phyloP scores from a whole-genome alignment of 2,329 filamentous ascomycete genomes.

The Acrocalymma vagum region DNA sequence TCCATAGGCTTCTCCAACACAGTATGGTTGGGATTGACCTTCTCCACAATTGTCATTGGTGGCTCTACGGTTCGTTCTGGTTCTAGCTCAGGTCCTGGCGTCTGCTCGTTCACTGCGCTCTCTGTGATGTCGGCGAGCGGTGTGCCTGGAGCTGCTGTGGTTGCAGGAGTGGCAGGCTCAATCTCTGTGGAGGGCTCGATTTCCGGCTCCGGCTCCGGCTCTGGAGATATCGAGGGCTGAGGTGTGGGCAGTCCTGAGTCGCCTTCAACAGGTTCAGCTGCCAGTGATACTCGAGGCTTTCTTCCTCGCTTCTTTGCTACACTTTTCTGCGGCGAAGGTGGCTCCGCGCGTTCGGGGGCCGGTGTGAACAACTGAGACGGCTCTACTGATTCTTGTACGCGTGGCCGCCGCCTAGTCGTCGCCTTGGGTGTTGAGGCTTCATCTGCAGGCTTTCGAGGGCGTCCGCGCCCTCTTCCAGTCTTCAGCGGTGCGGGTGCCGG shows the following conservation, averaged over 20 bases:
- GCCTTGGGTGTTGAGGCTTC: constrained; percentile 57
- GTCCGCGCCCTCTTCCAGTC: constrained; percentile 63
- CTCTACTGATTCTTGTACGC: constrained; percentile 59
- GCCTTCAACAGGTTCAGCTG: constrained; percentile 47
- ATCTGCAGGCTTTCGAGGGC: constrained; percentile 53
- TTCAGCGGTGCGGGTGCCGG: constrained; percentile 75
- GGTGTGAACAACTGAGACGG: constrained; percentile 69
- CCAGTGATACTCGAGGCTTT: constrained; percentile 52
- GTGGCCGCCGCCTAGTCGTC: constrained; percentile 56
- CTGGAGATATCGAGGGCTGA: constrained; percentile 65
- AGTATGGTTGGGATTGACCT: constrained; percentile 78
- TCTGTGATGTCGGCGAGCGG: constrained; percentile 81
- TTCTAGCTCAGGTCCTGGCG: constrained; percentile 25
- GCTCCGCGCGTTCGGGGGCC: constrained; percentile 62
- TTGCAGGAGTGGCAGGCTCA: no score
- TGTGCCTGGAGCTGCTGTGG: constrained; percentile 44
- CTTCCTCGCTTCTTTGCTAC: constrained; percentile 68
- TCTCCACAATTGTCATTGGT: constrained; percentile 62
- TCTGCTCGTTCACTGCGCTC: constrained; percentile 68
- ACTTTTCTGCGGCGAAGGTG: constrained; percentile 24
- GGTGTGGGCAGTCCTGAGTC: constrained; percentile 55
- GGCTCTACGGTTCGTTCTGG: constrained; percentile 50
- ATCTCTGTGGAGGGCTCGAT: constrained; percentile 64
- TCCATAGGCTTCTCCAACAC: constrained; percentile 91
- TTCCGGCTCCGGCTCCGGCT: constrained; percentile 64